phyloP scores from a whole-genome alignment of 768 basidiomycete genomes.

The Daedalea quercina region DNA sequence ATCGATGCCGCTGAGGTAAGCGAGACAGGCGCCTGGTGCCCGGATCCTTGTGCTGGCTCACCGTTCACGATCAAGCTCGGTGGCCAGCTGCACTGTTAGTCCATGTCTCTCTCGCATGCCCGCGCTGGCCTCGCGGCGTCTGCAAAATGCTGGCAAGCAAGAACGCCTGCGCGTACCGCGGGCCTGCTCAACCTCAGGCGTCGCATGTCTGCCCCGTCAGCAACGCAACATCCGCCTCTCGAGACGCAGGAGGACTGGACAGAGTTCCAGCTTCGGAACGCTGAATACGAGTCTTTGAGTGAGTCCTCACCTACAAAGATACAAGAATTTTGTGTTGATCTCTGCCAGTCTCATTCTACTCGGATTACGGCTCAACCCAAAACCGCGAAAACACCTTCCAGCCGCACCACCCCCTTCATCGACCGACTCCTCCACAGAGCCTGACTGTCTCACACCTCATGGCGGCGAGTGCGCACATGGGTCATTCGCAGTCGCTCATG shows the following conservation, averaged over 20 bases:
- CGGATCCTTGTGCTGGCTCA: neutral
- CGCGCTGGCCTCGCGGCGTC: constrained; percentile 13
- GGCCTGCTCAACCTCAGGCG: neutral
- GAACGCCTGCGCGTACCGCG: neutral
- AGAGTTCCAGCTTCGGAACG: constrained; percentile 51
- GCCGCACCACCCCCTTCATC: constrained; percentile 63
- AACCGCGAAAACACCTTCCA: constrained; percentile 61
- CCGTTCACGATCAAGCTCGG: neutral
- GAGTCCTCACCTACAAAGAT: constrained; percentile 16
- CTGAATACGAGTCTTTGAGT: constrained; percentile 52
- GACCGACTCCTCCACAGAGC: constrained; percentile 50
- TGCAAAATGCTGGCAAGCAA: constrained; percentile 12
- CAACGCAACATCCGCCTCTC: constrained; percentile 21
- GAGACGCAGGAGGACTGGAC: constrained; percentile 59
- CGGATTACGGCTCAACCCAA: constrained; percentile 73
- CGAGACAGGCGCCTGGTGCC: constrained; percentile 18
- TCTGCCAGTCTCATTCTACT: constrained; percentile 51
- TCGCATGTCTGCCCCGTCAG: constrained; percentile 2
- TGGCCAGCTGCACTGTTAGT: neutral
- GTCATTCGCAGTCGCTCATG: constrained; percentile 78
- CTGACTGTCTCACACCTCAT: constrained; percentile 85
- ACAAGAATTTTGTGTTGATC: neutral
- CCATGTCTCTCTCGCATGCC: constrained; percentile 20
- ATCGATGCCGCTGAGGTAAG: constrained; percentile 53
- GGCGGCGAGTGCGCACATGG: constrained; percentile 91